Evolutionary conservation across 192 early-diverging fungal genomes (phyloP), one percentile per base, ranked within the genome.

Genomic region (Paraglomus occultum): DNA sequence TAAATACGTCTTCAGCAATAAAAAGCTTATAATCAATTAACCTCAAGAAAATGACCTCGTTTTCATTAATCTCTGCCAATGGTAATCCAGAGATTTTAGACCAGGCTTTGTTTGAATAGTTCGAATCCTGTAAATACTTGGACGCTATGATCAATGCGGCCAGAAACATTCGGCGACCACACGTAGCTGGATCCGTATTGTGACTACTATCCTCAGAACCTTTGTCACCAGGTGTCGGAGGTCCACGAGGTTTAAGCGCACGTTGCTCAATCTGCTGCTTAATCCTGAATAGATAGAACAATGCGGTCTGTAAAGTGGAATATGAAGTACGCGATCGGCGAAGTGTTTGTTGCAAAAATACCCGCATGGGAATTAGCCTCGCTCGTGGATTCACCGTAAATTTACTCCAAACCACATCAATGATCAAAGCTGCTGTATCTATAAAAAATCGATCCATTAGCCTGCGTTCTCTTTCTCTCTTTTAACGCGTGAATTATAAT

Each of bases 101-200:
- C 95, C 95, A 97, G 8, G 92, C 89, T 66, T 79, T 81, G 82
- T 94, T 96, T 10, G 87, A 84, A 73, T 94, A 97, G 49, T 87
- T 89, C 61, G 86, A 86, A 83, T 97, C 95, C 67, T 86, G 85
- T 51, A 91, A 84, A 72, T 89, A 95, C 71, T 97, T 97, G 64
- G 91, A 92, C 7, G 95, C 92, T 45, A 89, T 78, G 55, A 97
- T 90, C 22, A 97, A 76, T 1, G 92, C 83, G 17, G 90, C 86
- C 9, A 95, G 77, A 77, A 95, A 96, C 76, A 95, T 89, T 51
- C 92, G 82, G 42, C 92, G 88, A 3, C 87, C 90, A 57, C 90
- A 92, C 8, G 65, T 58, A 6, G 58, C 52, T 2, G 65, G 72
- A 39, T 59, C 64, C 43, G 50, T 66, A 66, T 12, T 73, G 54